Conservation (phyloP, 129 eudicot species). For the Flaveria linearis region DNA sequence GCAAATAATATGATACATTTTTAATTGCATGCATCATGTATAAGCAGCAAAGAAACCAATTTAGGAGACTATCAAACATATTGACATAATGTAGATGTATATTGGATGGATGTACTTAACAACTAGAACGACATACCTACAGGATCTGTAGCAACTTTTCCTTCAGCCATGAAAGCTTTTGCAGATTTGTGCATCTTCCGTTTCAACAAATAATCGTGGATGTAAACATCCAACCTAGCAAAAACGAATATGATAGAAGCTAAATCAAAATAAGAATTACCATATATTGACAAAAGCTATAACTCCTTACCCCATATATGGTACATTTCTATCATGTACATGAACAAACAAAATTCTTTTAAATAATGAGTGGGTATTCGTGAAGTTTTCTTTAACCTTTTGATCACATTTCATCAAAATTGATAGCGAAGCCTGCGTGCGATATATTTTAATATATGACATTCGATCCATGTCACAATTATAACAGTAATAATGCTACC, state of each 20-base stretch:
- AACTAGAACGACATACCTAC: constrained; percentile 56
- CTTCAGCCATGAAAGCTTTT: constrained; percentile 98
- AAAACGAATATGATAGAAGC: constrained; percentile 20
- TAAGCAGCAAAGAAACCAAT: background rate
- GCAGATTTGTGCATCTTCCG: constrained; percentile 88
- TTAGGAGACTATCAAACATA: constrained; percentile 10
- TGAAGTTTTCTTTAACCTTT: background rate
- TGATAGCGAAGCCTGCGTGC: background rate
- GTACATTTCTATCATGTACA: constrained; percentile 11
- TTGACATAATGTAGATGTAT: background rate
- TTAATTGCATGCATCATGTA: constrained; percentile 17
- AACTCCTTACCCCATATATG: background rate
- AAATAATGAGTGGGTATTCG: background rate
- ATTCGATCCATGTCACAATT: background rate
- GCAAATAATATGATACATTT: background rate
- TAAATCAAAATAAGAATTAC: constrained; percentile 17
- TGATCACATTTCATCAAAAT: background rate
- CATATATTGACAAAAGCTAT: constrained; percentile 1
- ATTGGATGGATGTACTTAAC: background rate
- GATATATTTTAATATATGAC: background rate
- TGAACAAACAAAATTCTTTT: background rate
- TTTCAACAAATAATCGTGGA: constrained; percentile 92
- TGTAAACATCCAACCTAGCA: constrained; percentile 95
- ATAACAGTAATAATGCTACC: background rate
- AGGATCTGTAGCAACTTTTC: constrained; percentile 97